These are phyloP conservation scores for Phascolomyces articulosus DNA, from an alignment of 371 early-diverging fungal genomes.

Conservation along the genomic window DNA sequence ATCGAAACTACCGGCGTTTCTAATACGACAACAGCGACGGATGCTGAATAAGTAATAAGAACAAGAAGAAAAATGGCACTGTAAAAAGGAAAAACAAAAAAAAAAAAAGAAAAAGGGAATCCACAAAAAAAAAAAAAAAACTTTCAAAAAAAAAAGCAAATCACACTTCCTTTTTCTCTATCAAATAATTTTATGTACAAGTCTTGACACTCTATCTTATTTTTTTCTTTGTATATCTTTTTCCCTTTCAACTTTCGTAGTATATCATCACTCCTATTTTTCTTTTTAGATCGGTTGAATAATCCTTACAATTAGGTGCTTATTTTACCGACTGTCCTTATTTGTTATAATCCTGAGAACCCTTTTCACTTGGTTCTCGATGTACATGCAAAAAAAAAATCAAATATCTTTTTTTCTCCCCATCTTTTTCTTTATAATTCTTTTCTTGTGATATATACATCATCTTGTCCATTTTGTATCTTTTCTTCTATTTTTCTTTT, in stretches of 20 bases:
- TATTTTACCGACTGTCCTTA: background rate
- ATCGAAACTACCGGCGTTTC: too few relatives aligned
- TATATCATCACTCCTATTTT: background rate
- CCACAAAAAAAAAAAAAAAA: too few relatives aligned
- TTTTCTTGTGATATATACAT: background rate
- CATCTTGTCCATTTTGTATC: background rate
- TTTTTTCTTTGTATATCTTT: background rate
- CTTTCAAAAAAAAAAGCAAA: background rate
- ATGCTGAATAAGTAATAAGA: too few relatives aligned
- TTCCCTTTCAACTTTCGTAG: background rate
- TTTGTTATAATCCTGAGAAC: conserved; percentile 6
- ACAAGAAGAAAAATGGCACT: background rate
- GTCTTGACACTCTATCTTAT: background rate
- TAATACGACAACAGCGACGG: too few relatives aligned
- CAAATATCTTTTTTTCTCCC: background rate
- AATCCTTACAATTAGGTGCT: background rate
- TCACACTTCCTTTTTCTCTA: background rate
- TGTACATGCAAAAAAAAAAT: conserved; percentile 1
- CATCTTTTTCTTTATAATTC: background rate
- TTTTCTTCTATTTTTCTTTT: background rate
- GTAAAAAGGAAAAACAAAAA: background rate
- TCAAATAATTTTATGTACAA: conserved; percentile 1
- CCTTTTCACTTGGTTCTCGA: background rate
- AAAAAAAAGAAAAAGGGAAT: background rate
- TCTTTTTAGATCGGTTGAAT: background rate